Conservation (phyloP, 2,329 filamentous ascomycete species). For the Chaetomiaceae sp. region DNA sequence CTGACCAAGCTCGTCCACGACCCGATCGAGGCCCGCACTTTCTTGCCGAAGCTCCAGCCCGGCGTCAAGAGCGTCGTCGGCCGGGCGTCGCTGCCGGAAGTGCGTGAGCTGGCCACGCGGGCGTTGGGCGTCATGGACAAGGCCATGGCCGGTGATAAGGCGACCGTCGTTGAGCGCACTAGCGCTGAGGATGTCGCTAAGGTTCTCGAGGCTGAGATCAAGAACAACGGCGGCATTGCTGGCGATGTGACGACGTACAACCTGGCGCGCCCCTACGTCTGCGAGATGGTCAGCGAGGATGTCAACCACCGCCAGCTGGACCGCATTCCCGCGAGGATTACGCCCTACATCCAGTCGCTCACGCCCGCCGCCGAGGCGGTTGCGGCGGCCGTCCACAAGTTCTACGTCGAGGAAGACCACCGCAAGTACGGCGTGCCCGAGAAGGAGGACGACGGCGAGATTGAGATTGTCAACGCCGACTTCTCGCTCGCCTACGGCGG, state of each 20-base stretch:
- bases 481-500: slow-evolving; percentile 97
- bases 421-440: slow-evolving; percentile 80
- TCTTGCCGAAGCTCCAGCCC: slow-evolving; percentile 89
- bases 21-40: slow-evolving; percentile 88
- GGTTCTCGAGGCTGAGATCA: slow-evolving; percentile 70
- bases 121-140: slow-evolving; percentile 85
- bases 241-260: slow-evolving; percentile 63
- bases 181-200: slow-evolving; percentile 69
- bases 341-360: slow-evolving; percentile 71
- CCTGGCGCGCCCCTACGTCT: slow-evolving; percentile 67
- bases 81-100: slow-evolving; percentile 87
- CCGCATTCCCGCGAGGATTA: slow-evolving; percentile 65
- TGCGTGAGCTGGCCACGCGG: slow-evolving; percentile 80
- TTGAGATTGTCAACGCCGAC: slow-evolving; percentile 94
- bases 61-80: slow-evolving; percentile 87
- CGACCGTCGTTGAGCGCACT: slow-evolving; percentile 59
- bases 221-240: slow-evolving; percentile 61
- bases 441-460: slow-evolving; percentile 86
- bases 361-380: slow-evolving; percentile 58
- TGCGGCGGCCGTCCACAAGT: slow-evolving; percentile 67
- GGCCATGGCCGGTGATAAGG: slow-evolving; percentile 75
- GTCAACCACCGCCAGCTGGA: slow-evolving; percentile 75
- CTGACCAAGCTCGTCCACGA: slow-evolving; percentile 96
- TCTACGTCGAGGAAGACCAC: slow-evolving; percentile 79
- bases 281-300: slow-evolving; percentile 81